Conservation (phyloP, 805 yeast species). For the Grigorovia humatica region DNA sequence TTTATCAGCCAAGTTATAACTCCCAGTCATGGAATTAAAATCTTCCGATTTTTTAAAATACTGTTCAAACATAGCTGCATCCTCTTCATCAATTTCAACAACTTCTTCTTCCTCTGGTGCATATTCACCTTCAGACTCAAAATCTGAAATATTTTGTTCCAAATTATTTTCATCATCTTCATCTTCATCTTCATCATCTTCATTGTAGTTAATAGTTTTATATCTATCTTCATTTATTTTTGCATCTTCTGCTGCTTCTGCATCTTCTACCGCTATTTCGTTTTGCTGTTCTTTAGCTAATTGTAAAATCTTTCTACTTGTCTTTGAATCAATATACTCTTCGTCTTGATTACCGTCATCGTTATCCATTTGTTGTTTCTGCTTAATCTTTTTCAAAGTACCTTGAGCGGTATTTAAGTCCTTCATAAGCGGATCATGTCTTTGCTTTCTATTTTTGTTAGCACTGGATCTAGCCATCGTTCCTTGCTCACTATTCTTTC, state of each 20-base stretch:
- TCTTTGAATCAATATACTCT: slow-evolving; percentile 63
- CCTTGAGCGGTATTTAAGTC: slow-evolving; percentile 74
- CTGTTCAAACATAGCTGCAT: slow-evolving; percentile 72
- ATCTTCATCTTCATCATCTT: slow-evolving; percentile 46
- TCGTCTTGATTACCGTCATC: slow-evolving; percentile 36
- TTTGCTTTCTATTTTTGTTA: slow-evolving; percentile 41
- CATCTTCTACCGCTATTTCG: slow-evolving; percentile 68
- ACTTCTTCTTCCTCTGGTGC: slow-evolving; percentile 49
- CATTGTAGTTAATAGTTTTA: slow-evolving; percentile 31
- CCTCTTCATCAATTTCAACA: slow-evolving; percentile 65
- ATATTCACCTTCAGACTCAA: slow-evolving; percentile 40
- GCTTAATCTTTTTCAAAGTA: slow-evolving; percentile 40
- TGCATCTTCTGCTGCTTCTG: slow-evolving; percentile 21
- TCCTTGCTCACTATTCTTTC: not conserved
- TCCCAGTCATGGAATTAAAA: slow-evolving; percentile 31
- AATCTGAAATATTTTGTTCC: slow-evolving; percentile 37
- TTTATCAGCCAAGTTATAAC: slow-evolving; percentile 78
- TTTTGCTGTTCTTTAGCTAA: slow-evolving; percentile 90
- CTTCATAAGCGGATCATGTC: slow-evolving; percentile 73
- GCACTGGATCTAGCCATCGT: slow-evolving; percentile 59
- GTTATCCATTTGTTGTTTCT: slow-evolving; percentile 23
- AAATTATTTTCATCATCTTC: slow-evolving; percentile 29
- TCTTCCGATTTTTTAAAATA: slow-evolving; percentile 43
- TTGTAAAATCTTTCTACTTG: slow-evolving; percentile 77
- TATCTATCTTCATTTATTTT: slow-evolving; percentile 26